These are phyloP conservation scores for Withania somnifera DNA, from an alignment of 305 asterid genomes.

Conservation along the genomic window DNA sequence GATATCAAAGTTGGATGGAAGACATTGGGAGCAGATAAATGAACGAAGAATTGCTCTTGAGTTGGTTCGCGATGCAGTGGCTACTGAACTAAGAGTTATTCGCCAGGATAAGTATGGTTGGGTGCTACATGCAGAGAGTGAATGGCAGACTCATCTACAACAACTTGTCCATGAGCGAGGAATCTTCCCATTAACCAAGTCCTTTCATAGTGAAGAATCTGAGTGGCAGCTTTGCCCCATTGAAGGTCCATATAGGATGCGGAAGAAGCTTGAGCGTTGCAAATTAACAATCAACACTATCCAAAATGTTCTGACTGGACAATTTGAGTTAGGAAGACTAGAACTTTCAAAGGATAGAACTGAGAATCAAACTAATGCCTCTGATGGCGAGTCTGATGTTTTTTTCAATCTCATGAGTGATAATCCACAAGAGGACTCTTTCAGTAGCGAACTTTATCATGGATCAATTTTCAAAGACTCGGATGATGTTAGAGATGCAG, in stretches of 20 bases:
- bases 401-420: constrained; percentile 58
- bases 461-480: constrained; percentile 62
- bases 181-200: constrained; percentile 60
- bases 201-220: constrained; percentile 46
- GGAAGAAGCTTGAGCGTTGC: constrained; percentile 84
- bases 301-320: constrained; percentile 57
- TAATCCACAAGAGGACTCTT: constrained; percentile 48
- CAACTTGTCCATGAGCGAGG: constrained; percentile 98
- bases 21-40: constrained; percentile 97
- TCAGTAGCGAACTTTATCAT: constrained; percentile 53
- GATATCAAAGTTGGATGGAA: constrained; percentile 53
- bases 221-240: constrained; percentile 99
- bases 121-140: constrained; percentile 99
- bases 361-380: constrained; percentile 42
- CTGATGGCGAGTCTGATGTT: constrained; percentile 50
- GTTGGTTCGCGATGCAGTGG: constrained; percentile 93
- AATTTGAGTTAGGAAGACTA: constrained; percentile 51
- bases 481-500: constrained; percentile 58
- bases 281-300: constrained; percentile 68
- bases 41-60: constrained; percentile 95
- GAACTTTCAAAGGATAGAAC: constrained; percentile 59
- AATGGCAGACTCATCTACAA: constrained; percentile 95
- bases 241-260: constrained; percentile 98
- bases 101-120: constrained; percentile 99
- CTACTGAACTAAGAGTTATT: constrained; percentile 89